Evolutionary conservation across 176 grass and related monocot species (phyloP).

Genomic region (Phoenix roebelenii): DNA sequence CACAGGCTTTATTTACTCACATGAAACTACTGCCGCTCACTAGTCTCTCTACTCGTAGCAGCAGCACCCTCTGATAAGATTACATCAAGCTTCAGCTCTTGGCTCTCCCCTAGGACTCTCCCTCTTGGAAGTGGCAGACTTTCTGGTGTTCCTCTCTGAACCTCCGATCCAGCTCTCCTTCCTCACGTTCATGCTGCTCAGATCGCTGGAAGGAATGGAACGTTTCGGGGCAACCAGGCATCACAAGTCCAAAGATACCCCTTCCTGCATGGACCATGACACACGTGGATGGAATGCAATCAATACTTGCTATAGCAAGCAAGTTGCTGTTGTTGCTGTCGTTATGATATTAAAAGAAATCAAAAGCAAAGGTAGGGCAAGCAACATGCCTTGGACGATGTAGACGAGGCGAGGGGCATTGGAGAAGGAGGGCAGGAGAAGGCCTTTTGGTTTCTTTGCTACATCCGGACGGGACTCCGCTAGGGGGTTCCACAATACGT

Average conservation of each 20-base stretch:
- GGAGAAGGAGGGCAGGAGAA: slow-evolving; percentile 25
- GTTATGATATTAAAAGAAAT: too few species aligned
- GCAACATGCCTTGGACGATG: slow-evolving; percentile 25
- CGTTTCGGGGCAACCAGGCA: slow-evolving; percentile 9
- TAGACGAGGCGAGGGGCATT: slow-evolving; percentile 34
- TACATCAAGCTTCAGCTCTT: too few species aligned
- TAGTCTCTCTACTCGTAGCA: too few species aligned
- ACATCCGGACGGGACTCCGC: too few species aligned
- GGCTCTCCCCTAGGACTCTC: slow-evolving; percentile 6
- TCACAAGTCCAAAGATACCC: neutral
- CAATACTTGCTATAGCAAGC: too few species aligned
- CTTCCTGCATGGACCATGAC: neutral
- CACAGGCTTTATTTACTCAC: too few species aligned
- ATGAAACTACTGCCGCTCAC: too few species aligned
- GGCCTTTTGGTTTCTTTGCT: slow-evolving; percentile 16
- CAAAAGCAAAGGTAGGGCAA: neutral
- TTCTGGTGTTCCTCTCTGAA: slow-evolving; percentile 25
- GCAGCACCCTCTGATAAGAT: too few species aligned
- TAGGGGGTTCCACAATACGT: too few species aligned
- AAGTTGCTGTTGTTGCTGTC: too few species aligned
- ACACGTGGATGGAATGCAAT: too few species aligned
- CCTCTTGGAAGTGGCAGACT: slow-evolving; percentile 8
- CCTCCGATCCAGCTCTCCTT: neutral
- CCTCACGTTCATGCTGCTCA: neutral
- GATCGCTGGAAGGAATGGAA: neutral